phyloP scores from a whole-genome alignment of 139 green algal genomes.

The Chlorella sp. region DNA sequence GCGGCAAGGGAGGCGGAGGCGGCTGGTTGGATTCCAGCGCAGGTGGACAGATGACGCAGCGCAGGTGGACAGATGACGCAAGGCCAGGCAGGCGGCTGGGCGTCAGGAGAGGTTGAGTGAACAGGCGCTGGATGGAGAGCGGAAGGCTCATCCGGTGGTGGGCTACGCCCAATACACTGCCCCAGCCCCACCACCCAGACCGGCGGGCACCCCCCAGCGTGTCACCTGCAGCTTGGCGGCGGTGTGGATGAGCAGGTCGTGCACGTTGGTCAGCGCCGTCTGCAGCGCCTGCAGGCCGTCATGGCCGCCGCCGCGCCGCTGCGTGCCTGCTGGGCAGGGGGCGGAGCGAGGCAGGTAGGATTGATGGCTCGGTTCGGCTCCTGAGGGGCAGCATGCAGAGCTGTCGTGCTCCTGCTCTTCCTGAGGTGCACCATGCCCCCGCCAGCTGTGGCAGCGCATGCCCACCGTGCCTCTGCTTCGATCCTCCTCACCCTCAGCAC shows the following conservation, averaged over 20 bases:
- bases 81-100: neutral
- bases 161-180: no score
- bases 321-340: neutral
- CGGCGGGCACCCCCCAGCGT: neutral
- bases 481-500: no score
- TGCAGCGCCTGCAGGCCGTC: slow-evolving; percentile 38
- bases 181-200: no score
- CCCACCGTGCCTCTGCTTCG: no score
- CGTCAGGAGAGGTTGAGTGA: neutral
- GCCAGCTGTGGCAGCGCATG: neutral
- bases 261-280: slow-evolving; percentile 45
- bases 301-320: neutral
- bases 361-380: no score
- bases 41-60: neutral
- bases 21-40: neutral
- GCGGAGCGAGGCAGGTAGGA: neutral
- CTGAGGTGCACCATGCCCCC: neutral
- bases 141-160: no score
- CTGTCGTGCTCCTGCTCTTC: no score
- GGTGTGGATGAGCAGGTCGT: slow-evolving; percentile 48
- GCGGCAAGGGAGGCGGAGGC: neutral
- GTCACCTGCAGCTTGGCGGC: slow-evolving; percentile 47
- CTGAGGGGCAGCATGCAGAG: no score
- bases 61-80: neutral
- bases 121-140: no score